Conservation (phyloP, 2,329 filamentous ascomycete genomes). For the Simplicillium sp. region DNA sequence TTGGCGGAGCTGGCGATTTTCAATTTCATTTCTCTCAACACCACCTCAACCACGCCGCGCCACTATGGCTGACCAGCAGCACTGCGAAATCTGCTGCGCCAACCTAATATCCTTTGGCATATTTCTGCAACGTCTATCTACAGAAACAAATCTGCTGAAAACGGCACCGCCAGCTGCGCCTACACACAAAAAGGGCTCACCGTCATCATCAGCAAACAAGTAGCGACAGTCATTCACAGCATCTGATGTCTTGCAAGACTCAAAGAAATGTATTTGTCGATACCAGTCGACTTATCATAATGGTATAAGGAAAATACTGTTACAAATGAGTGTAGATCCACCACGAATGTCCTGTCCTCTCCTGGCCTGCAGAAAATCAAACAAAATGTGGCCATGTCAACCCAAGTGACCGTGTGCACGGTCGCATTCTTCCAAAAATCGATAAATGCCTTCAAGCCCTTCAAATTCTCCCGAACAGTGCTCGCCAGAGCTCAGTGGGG, state of each 20-base stretch:
- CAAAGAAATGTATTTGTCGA: constrained; percentile 12
- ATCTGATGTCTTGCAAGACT: constrained; percentile 4
- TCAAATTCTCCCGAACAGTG: constrained; percentile 40
- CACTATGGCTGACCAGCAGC: too few relatives aligned
- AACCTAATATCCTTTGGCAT: constrained; percentile 26
- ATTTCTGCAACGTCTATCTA: constrained; percentile 22
- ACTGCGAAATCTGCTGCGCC: constrained; percentile 22
- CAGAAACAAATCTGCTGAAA: constrained; percentile 15
- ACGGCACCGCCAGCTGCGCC: not conserved
- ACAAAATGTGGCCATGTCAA: constrained; percentile 8
- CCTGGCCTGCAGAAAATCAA: too few relatives aligned
- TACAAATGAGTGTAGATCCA: constrained; percentile 14
- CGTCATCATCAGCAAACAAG: constrained; percentile 1
- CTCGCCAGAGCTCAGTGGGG: constrained; percentile 32
- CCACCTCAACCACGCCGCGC: constrained; percentile 7
- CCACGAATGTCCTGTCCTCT: not conserved
- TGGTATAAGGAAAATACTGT: not conserved
- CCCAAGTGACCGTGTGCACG: constrained; percentile 25
- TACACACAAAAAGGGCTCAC: constrained; percentile 4
- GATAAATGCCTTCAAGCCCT: constrained; percentile 47
- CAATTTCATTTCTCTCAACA: constrained; percentile 1
- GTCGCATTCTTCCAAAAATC: constrained; percentile 50
- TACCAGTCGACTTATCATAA: not conserved
- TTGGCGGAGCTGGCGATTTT: too few relatives aligned
- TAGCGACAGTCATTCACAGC: constrained; percentile 1